Evolutionary conservation across 2,329 filamentous ascomycete species (phyloP).

Genomic region (Coniosporium tulheliwenetii): DNA sequence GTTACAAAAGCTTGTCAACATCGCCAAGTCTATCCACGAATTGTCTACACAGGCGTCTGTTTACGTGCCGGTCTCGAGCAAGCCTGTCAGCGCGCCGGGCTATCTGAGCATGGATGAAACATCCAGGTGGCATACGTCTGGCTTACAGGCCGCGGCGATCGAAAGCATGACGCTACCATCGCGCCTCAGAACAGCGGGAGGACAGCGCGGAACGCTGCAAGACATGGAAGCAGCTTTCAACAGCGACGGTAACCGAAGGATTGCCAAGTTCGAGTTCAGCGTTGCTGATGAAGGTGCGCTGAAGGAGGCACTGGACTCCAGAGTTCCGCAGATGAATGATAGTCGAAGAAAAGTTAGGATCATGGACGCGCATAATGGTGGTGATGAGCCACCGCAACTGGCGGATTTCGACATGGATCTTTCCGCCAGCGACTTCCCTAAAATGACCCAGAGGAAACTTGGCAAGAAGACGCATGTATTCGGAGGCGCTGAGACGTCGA

Average conservation of each 20-base stretch:
- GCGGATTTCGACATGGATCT: too few species aligned
- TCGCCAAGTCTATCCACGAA: constrained; percentile 53
- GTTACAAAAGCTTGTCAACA: constrained; percentile 53
- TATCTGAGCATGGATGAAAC: constrained; percentile 43
- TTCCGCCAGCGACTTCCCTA: neutral
- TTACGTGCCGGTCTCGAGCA: constrained; percentile 58
- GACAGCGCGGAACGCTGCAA: constrained; percentile 37
- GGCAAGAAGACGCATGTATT: constrained; percentile 18
- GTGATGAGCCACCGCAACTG: too few species aligned
- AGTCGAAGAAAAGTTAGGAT: too few species aligned
- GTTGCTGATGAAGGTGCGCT: constrained; percentile 24
- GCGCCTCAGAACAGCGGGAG: constrained; percentile 38
- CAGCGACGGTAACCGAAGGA: constrained; percentile 60
- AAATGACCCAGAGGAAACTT: neutral
- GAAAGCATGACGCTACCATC: constrained; percentile 69
- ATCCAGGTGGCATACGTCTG: constrained; percentile 69
- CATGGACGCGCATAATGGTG: too few species aligned
- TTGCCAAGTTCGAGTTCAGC: constrained; percentile 60
- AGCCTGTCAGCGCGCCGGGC: constrained; percentile 38
- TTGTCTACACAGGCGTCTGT: constrained; percentile 59
- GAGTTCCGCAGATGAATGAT: too few species aligned
- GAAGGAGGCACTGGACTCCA: neutral
- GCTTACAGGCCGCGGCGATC: constrained; percentile 57
- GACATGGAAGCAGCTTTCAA: constrained; percentile 54
- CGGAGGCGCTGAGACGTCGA: constrained; percentile 20